Conservation (phyloP, 805 yeast genomes). For the Candida dendrica region DNA sequence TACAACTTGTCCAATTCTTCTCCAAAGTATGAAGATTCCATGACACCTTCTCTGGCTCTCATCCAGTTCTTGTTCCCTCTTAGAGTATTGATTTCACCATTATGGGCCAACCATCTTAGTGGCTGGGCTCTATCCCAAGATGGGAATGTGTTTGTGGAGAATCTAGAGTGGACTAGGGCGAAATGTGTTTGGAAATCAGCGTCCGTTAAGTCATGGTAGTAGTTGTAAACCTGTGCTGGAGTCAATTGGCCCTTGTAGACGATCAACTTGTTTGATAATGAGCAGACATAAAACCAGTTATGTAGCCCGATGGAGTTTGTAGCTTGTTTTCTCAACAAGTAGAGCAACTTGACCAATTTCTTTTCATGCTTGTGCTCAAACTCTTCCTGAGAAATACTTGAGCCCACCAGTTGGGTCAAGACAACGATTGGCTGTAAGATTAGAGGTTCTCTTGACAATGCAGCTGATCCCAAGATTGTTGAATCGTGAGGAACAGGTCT, state of each 20-base stretch:
- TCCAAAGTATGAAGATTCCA: slow-evolving; percentile 81
- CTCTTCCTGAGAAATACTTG: slow-evolving; percentile 36
- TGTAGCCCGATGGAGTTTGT: slow-evolving; percentile 88
- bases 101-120: slow-evolving; percentile 93
- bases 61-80: slow-evolving; percentile 99
- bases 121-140: slow-evolving; percentile 99
- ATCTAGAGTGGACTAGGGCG: slow-evolving; percentile 94
- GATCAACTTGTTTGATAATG: slow-evolving; percentile 79
- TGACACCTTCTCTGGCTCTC: slow-evolving; percentile 97
- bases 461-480: slow-evolving; percentile 91
- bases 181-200: slow-evolving; percentile 92
- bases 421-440: slow-evolving; percentile 93
- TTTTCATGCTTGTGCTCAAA: slow-evolving; percentile 50
- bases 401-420: slow-evolving; percentile 37
- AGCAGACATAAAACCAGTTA: slow-evolving; percentile 97
- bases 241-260: slow-evolving; percentile 98
- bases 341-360: slow-evolving; percentile 75
- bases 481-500: slow-evolving; percentile 92
- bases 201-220: slow-evolving; percentile 87
- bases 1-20: slow-evolving; percentile 85
- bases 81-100: slow-evolving; percentile 95
- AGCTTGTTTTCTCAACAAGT: slow-evolving; percentile 80
- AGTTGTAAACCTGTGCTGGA: slow-evolving; percentile 91
- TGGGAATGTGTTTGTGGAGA: slow-evolving; percentile 97
- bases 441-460: slow-evolving; percentile 85